Evolutionary conservation across 768 basidiomycete species (phyloP).

Genomic region (Pleurotus platypus): DNA sequence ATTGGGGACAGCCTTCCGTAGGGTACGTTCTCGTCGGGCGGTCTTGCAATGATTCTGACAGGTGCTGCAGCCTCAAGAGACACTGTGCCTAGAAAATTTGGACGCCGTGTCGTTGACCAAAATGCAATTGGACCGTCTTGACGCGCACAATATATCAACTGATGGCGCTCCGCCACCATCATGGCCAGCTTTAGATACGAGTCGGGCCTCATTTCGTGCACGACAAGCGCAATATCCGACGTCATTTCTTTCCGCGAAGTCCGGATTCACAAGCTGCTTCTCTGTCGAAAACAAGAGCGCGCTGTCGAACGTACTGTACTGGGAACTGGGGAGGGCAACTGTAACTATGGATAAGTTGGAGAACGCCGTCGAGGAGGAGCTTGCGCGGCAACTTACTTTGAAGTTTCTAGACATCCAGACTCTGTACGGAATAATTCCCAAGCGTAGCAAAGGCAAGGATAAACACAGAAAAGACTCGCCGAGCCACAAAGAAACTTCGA

Average conservation of each 20-base stretch:
- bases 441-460: neutral
- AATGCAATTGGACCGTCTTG: slow-evolving; percentile 32
- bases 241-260: slow-evolving; percentile 23
- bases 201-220: slow-evolving; percentile 29
- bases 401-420: slow-evolving; percentile 18
- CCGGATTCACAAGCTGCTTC: slow-evolving; percentile 31
- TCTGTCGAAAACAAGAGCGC: slow-evolving; percentile 31
- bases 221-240: slow-evolving; percentile 37
- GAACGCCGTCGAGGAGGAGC: slow-evolving; percentile 26
- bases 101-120: slow-evolving; percentile 40
- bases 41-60: slow-evolving; percentile 16
- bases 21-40: slow-evolving; percentile 25
- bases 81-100: slow-evolving; percentile 36
- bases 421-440: slow-evolving; percentile 12
- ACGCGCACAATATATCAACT: neutral
- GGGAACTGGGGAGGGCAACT: slow-evolving; percentile 28
- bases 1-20: slow-evolving; percentile 38
- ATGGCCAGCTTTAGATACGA: slow-evolving; percentile 16
- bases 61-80: slow-evolving; percentile 29
- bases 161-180: slow-evolving; percentile 8
- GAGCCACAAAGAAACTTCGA: neutral
- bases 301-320: slow-evolving; percentile 28
- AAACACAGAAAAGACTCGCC: neutral
- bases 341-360: slow-evolving; percentile 37
- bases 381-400: slow-evolving; percentile 26